Evolutionary conservation across 108 stramenopile genomes (phyloP).

Genomic region (Fistulifera pelliculosa): DNA sequence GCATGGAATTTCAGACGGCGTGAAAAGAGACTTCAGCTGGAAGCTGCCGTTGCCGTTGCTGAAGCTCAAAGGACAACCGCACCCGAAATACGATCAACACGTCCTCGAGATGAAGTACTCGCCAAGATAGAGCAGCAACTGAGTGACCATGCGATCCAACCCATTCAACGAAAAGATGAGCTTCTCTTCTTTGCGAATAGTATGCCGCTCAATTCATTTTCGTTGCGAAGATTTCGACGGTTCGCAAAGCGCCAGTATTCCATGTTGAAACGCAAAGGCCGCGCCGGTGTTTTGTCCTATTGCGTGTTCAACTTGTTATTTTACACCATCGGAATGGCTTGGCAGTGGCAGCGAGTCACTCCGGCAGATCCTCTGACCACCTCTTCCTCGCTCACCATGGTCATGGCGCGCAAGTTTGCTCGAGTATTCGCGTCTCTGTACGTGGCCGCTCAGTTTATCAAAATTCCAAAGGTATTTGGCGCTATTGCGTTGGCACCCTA

Average conservation of each 20-base stretch:
- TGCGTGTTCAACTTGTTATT: conserved; percentile 7
- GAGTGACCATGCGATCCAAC: neutral
- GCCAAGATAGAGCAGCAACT: neutral
- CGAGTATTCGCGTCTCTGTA: conserved; percentile 5
- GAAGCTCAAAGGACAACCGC: neutral
- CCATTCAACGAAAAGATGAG: conserved; percentile 3
- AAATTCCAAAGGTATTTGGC: neutral
- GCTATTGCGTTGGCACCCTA: conserved; percentile 5
- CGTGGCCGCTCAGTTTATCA: neutral
- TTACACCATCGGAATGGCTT: conserved; percentile 6
- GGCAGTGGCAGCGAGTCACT: conserved; percentile 11
- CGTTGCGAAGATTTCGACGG: neutral
- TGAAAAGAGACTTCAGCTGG: no score
- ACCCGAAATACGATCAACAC: neutral
- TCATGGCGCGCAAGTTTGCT: conserved; percentile 4
- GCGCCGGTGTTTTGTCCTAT: conserved; percentile 7
- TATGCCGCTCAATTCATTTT: neutral
- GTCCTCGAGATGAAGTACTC: neutral
- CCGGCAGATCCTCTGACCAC: neutral
- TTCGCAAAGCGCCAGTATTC: neutral
- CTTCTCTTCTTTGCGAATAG: conserved; percentile 2
- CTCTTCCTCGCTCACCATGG: neutral
- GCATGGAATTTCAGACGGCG: no score
- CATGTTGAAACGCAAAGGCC: conserved; percentile 1
- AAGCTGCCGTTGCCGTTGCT: neutral